A percentile compares a stretch with the other conserved stretches of the same genome.
These are phyloP conservation scores for Phytopythium oedochilum DNA, from an alignment of 352 stramenopile species.

Conservation along the genomic window DNA sequence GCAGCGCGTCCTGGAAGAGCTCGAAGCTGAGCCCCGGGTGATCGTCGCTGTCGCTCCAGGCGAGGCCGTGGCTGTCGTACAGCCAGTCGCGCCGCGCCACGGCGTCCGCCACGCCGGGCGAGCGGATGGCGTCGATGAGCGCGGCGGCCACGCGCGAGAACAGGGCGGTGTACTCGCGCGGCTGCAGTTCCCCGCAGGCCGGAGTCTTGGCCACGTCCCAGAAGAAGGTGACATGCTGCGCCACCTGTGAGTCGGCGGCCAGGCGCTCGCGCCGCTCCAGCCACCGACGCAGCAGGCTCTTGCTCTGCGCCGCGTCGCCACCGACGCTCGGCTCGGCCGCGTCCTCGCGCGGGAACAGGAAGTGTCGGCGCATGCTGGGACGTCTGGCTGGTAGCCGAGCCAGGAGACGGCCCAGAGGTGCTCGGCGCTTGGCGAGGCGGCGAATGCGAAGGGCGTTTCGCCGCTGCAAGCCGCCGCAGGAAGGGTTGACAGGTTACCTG, in stretches of 20 bases:
- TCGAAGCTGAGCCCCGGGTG: constrained; percentile 23
- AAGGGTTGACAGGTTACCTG: too few species aligned
- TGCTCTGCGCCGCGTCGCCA: constrained; percentile 23
- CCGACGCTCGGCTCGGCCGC: constrained; percentile 61
- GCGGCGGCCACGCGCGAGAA: constrained; percentile 57
- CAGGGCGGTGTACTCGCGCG: constrained; percentile 42
- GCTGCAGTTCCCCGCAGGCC: constrained; percentile 14
- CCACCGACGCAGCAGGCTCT: constrained; percentile 51
- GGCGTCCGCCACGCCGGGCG: constrained; percentile 19
- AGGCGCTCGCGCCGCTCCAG: constrained; percentile 35
- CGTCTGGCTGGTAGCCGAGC: too few species aligned
- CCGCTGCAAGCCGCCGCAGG: too few species aligned
- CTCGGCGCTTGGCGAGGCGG: too few species aligned
- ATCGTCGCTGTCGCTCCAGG: background rate
- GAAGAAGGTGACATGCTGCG: constrained; percentile 34
- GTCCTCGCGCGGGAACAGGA: constrained; percentile 45
- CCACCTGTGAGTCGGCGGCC: constrained; percentile 19
- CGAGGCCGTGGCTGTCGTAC: constrained; percentile 47
- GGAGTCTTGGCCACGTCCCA: constrained; percentile 58
- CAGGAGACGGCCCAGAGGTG: too few species aligned
- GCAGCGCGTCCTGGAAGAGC: constrained; percentile 52
- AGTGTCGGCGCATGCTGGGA: constrained; percentile 68
- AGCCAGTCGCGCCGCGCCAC: constrained; percentile 58
- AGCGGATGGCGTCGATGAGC: constrained; percentile 43
- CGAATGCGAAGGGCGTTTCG: too few species aligned